phyloP scores from a whole-genome alignment of 176 grass and related monocot species.

The Musa itinerans region DNA sequence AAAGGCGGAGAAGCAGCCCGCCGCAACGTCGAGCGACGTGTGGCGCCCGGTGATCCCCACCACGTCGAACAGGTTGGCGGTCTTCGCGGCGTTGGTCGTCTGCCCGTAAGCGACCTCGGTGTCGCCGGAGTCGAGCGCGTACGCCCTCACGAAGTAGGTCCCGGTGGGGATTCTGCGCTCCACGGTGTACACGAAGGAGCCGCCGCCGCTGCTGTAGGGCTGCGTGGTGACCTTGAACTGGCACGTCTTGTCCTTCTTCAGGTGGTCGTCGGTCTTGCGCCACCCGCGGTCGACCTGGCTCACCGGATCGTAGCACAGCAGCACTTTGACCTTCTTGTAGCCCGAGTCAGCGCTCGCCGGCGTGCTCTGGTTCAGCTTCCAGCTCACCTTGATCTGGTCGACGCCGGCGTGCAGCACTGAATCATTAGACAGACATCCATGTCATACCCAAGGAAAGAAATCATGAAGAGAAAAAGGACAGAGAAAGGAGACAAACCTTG shows the following conservation, averaged over 20 bases:
- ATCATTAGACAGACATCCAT: background rate
- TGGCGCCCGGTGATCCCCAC: conserved; percentile 58
- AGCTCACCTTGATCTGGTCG: conserved; percentile 50
- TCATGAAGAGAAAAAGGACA: too few species aligned
- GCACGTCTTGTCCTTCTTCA: conserved; percentile 85
- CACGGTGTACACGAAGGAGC: conserved; percentile 29
- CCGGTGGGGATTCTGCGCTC: conserved; percentile 43
- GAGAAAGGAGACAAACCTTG: conserved; percentile 32
- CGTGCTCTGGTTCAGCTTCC: conserved; percentile 30
- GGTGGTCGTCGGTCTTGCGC: conserved; percentile 42
- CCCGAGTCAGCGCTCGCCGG: background rate
- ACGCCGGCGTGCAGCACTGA: conserved; percentile 55
- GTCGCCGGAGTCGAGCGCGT: conserved; percentile 39
- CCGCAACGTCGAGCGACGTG: conserved; percentile 48
- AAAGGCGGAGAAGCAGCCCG: conserved; percentile 79
- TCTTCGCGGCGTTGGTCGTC: conserved; percentile 30
- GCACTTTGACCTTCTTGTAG: conserved; percentile 49
- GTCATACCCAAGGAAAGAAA: background rate
- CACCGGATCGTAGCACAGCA: conserved; percentile 59
- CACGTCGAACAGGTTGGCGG: conserved; percentile 30
- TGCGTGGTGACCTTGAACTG: conserved; percentile 33
- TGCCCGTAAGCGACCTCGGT: conserved; percentile 68
- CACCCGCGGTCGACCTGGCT: conserved; percentile 59
- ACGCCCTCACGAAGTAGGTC: conserved; percentile 62
- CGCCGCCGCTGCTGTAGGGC: conserved; percentile 19